phyloP scores from a whole-genome alignment of 163 green algal species.

The Chlamydomonas reinhardtii region DNA sequence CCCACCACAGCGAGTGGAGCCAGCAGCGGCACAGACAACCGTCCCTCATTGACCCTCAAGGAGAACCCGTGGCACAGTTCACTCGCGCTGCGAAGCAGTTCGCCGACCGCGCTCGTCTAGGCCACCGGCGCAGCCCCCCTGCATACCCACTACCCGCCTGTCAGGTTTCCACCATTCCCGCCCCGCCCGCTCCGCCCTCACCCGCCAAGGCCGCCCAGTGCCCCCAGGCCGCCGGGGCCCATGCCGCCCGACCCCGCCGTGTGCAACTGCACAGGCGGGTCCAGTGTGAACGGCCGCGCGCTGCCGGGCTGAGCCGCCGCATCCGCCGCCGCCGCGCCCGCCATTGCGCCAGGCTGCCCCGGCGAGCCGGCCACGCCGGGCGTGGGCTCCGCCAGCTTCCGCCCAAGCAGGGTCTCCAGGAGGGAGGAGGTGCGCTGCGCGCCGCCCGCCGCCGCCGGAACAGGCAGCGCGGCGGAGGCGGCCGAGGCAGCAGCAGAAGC shows the following conservation, averaged over 20 bases:
- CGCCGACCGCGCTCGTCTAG: too few species aligned
- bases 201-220: conserved; percentile 12
- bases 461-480: neutral
- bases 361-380: neutral
- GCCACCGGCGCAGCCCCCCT: too few species aligned
- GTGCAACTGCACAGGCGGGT: conserved; percentile 29
- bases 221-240: neutral
- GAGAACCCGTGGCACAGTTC: too few species aligned
- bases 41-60: too few species aligned
- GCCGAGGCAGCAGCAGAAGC: neutral
- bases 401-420: conserved; percentile 39
- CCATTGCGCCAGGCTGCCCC: neutral
- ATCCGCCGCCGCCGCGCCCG: neutral
- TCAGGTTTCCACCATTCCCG: too few species aligned
- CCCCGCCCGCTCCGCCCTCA: neutral
- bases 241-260: conserved; percentile 5
- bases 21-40: too few species aligned
- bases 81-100: too few species aligned
- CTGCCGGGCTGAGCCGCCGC: neutral
- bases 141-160: too few species aligned
- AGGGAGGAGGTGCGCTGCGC: conserved; percentile 36
- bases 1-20: too few species aligned
- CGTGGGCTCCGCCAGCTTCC: conserved; percentile 19
- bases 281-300: conserved; percentile 40
- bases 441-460: neutral